phyloP scores from a whole-genome alignment of 345 rosid genomes.

The Dovyalis caffra region DNA sequence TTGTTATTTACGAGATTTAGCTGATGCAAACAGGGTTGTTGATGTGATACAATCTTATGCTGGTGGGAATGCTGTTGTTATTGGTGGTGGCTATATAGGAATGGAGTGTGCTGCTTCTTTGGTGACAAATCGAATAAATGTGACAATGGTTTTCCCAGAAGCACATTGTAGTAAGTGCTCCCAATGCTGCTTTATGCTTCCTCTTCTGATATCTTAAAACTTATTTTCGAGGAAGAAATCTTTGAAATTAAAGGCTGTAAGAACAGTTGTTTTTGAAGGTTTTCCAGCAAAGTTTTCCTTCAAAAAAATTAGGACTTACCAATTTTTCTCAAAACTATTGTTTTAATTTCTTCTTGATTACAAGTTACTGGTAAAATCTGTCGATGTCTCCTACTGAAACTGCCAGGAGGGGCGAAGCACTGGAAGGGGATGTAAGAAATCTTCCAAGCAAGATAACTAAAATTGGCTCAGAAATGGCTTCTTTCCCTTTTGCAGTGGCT shows the following conservation, averaged over 20 bases:
- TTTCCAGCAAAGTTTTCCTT: background rate
- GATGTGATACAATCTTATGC: conserved; percentile 57
- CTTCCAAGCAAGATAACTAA: no score
- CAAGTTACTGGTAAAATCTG: background rate
- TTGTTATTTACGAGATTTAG: conserved; percentile 82
- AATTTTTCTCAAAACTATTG: background rate
- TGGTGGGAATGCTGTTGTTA: conserved; percentile 83
- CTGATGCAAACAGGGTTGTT: conserved; percentile 83
- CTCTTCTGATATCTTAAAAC: background rate
- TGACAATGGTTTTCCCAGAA: conserved; percentile 98
- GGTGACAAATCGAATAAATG: conserved; percentile 83
- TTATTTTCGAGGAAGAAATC: background rate
- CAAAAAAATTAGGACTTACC: background rate
- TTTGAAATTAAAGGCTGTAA: background rate
- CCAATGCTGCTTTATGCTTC: background rate
- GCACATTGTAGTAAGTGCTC: conserved; percentile 80
- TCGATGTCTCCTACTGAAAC: no score
- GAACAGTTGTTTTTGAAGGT: background rate
- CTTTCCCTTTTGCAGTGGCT: conserved; percentile 59
- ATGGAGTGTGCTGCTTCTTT: conserved; percentile 99
- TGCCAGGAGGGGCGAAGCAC: no score
- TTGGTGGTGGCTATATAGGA: conserved; percentile 97
- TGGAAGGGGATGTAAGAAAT: no score
- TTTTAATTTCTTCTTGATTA: conserved; percentile 1
- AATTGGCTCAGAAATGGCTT: no score